Percentiles rank a stretch among this genome's conserved stretches.
Evolutionary conservation across 1,139 yeast species (phyloP).

Genomic region (Candida sanyaensis): DNA sequence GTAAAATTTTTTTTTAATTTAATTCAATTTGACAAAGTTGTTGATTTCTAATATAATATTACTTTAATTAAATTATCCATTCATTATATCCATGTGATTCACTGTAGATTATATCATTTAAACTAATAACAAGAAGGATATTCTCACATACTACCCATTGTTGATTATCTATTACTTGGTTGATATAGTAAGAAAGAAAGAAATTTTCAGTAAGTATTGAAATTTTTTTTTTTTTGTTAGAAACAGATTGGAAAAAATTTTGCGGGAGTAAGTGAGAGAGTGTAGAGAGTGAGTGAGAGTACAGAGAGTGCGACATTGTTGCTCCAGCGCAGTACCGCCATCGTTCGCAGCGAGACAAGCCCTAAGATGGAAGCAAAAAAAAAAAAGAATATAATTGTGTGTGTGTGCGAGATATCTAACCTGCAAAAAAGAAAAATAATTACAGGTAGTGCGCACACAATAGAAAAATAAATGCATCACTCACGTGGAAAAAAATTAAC

Average conservation of each 20-base stretch:
- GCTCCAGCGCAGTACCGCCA: not conserved
- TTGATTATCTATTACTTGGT: constrained; percentile 34
- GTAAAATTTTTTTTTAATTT: too few relatives aligned
- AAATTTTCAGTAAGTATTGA: constrained; percentile 11
- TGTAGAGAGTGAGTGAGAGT: too few relatives aligned
- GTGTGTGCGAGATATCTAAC: not conserved
- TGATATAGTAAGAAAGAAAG: constrained; percentile 5
- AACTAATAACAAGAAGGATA: constrained; percentile 4
- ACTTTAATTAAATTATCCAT: not conserved
- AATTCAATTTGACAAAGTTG: too few relatives aligned
- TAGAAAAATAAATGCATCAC: not conserved
- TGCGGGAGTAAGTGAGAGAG: not conserved
- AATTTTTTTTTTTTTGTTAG: constrained; percentile 14
- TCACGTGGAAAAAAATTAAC: not conserved
- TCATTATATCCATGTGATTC: not conserved
- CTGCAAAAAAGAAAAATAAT: not conserved
- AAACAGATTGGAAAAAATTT: constrained; percentile 1
- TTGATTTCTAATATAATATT: not conserved
- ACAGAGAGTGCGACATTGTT: not conserved
- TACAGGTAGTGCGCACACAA: constrained; percentile 1
- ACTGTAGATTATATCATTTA: not conserved
- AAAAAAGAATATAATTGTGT: not conserved
- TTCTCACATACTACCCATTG: constrained; percentile 67
- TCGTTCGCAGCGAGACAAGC: not conserved
- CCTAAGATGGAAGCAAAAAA: not conserved